These are phyloP conservation scores for Solanum chacoense DNA, from an alignment of 305 asterid genomes.

Conservation along the genomic window DNA sequence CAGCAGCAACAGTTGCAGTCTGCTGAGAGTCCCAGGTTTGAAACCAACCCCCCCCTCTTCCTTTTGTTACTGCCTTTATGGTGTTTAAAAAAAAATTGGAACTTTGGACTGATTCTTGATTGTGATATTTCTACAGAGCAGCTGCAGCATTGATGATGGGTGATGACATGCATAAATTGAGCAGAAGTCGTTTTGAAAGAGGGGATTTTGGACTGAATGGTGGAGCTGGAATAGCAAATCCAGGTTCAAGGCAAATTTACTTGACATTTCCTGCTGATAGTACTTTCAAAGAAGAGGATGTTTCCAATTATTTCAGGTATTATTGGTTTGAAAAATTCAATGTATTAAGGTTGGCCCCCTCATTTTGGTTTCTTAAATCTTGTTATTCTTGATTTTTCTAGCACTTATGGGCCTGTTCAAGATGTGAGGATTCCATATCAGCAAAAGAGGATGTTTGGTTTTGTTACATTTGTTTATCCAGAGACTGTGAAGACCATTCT, in stretches of 20 bases:
- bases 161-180: conserved; percentile 30
- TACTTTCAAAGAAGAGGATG: conserved; percentile 68
- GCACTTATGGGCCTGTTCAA: conserved; percentile 61
- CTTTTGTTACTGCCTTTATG: background rate
- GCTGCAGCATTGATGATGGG: conserved; percentile 28
- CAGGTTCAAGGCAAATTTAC: conserved; percentile 75
- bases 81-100: background rate
- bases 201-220: conserved; percentile 41
- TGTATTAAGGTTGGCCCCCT: background rate
- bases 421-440: conserved; percentile 77
- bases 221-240: conserved; percentile 17
- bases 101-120: background rate
- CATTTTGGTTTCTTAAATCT: background rate
- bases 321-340: background rate
- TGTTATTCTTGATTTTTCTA: conserved; percentile 4
- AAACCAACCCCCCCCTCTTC: background rate
- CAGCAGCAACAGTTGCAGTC: conserved; percentile 38
- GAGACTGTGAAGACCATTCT: conserved; percentile 69
- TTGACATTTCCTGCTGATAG: conserved; percentile 79
- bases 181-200: conserved; percentile 29
- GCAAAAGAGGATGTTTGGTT: conserved; percentile 75
- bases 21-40: conserved; percentile 50
- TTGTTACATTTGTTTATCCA: conserved; percentile 55
- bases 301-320: conserved; percentile 61
- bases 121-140: background rate